Evolutionary conservation across 257 asterid species (phyloP).

Genomic region (Nicotiana noctiflora): DNA sequence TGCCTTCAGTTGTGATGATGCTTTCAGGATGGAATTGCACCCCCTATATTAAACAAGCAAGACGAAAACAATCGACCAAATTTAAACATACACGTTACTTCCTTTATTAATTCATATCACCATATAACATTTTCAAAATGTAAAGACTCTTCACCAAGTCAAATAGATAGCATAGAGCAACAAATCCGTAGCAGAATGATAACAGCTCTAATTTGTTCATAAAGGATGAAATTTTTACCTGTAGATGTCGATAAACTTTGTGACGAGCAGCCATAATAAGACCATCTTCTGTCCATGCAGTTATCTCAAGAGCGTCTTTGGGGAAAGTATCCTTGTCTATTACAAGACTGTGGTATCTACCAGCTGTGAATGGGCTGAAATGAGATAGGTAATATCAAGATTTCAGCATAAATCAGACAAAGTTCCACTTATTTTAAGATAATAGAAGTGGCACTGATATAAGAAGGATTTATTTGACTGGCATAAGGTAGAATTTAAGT

Average conservation of each 20-base stretch:
- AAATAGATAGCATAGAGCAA: not conserved
- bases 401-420: not conserved
- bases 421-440: not conserved
- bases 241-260: slow-evolving; percentile 58
- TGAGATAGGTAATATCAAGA: not conserved
- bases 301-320: slow-evolving; percentile 62
- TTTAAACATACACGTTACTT: not conserved
- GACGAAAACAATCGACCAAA: not conserved
- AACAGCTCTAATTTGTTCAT: not conserved
- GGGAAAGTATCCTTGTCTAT: slow-evolving; percentile 86
- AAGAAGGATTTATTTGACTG: not conserved
- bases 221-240: slow-evolving; percentile 32
- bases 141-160: not conserved
- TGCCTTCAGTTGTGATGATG: slow-evolving; percentile 74
- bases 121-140: not conserved
- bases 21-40: slow-evolving; percentile 95
- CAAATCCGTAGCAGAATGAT: not conserved
- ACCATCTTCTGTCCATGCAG: slow-evolving; percentile 97
- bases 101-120: not conserved
- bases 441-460: not conserved
- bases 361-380: slow-evolving; percentile 89
- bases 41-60: slow-evolving; percentile 43
- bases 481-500: not conserved
- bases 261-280: slow-evolving; percentile 94
- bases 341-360: slow-evolving; percentile 95